Evolutionary conservation across 192 early-diverging fungal genomes (phyloP).

Genomic region (Diversispora eburnea): DNA sequence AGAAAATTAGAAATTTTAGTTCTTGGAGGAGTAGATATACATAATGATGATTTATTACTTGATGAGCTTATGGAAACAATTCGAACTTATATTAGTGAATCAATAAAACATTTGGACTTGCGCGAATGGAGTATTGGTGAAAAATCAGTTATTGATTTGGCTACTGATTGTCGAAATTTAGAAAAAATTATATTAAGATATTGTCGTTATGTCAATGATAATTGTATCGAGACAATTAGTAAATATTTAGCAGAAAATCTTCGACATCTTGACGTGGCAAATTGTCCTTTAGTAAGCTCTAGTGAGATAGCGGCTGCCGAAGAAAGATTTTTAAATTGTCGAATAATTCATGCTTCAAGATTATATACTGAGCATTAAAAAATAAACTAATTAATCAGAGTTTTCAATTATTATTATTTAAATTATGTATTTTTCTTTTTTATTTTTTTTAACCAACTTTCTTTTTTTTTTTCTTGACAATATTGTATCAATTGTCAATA

Average conservation of each 20-base stretch:
- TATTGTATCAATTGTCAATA: background rate
- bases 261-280: constrained; percentile 14
- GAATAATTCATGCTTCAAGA: constrained; percentile 16
- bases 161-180: constrained; percentile 1
- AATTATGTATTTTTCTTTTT: background rate
- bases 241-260: constrained; percentile 13
- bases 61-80: constrained; percentile 7
- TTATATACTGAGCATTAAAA: background rate
- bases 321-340: background rate
- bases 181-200: constrained; percentile 10
- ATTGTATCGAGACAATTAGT: constrained; percentile 5
- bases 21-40: constrained; percentile 21
- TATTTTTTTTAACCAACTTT: background rate
- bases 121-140: constrained; percentile 18
- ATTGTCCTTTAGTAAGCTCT: constrained; percentile 11
- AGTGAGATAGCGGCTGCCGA: background rate
- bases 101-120: background rate
- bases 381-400: too few relatives aligned
- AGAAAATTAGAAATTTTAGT: constrained; percentile 9
- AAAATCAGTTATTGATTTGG: constrained; percentile 3
- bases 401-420: background rate
- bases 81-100: constrained; percentile 5
- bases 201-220: constrained; percentile 25
- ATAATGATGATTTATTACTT: constrained; percentile 16
- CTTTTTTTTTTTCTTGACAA: background rate